These are phyloP conservation scores for Moricandia arvensis DNA, from an alignment of 345 rosid species.

Conservation along the genomic window DNA sequence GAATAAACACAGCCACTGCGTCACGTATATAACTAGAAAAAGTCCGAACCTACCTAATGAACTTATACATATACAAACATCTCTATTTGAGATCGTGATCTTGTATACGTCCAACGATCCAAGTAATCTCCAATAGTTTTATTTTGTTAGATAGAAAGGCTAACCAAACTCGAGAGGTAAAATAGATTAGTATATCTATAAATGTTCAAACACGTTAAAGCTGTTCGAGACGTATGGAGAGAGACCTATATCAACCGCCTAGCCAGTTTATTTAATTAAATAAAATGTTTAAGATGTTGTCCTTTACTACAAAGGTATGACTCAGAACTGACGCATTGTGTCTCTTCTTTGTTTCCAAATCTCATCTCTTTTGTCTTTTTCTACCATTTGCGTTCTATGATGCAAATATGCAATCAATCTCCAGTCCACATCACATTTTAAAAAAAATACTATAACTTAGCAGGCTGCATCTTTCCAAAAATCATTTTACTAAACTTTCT, in stretches of 20 bases:
- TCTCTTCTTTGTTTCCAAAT: constrained; percentile 7
- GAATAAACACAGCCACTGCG: neutral
- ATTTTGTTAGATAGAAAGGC: neutral
- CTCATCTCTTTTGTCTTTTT: constrained; percentile 15
- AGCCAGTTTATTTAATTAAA: neutral
- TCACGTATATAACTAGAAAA: neutral
- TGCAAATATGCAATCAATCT: constrained; percentile 8
- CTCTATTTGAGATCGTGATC: neutral
- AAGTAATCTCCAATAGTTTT: too few relatives aligned
- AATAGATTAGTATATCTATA: neutral
- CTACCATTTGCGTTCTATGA: constrained; percentile 14
- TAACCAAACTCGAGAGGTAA: neutral
- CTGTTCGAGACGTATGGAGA: neutral
- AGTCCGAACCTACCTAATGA: neutral
- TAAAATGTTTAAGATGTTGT: constrained; percentile 16
- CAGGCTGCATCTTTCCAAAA: neutral
- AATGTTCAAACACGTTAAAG: neutral
- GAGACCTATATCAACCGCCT: neutral
- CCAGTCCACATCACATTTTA: neutral
- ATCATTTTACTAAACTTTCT: neutral
- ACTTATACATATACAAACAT: neutral
- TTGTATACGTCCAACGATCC: neutral
- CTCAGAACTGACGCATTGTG: constrained; percentile 29
- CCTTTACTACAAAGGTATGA: constrained; percentile 16
- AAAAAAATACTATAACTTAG: neutral